Base-by-base conservation (phyloP, 2,329 filamentous ascomycete genomes). In the Venturiaceae sp. region DNA sequence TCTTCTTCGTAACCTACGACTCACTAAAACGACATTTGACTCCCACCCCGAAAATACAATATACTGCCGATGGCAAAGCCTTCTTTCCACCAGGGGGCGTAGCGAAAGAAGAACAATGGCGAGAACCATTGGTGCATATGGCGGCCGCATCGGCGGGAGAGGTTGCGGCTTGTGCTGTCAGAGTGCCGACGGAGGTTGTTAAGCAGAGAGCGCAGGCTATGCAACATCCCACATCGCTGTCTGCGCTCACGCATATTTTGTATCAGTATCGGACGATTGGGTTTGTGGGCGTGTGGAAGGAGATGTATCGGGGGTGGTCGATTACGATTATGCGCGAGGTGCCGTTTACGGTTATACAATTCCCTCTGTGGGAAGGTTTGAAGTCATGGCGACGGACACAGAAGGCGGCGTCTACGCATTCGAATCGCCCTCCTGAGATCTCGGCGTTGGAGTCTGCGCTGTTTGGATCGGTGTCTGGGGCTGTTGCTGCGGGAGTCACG, bases 1-100 rank as follows among this genome's bases (percentile, higher is more conserved):
- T 96, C 69, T 99, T 99, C 83, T 99, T 99, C 82, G 88, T 90
- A 70, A 94, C 90, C 56, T 96, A 96, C 78, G 92, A 96, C 74
- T 79, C 81, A 56, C 77, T 86, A 55, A 95, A 73, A 61, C 60
- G 60, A 16, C 41, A 32, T 34, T 36, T 53, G 21, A 23, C 39
- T 3, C 56, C 63, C 9, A 55, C 57, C 16, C 52, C 50, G 7
- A 32, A 41, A 41, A 57, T 57, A 19, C 53, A 46, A 14, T 39
- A 47, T 36, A 62, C 60, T 13, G 57, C 54, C 23, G 58, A 57
- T 54, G 60, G 60, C n/a, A 59, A 66, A 7, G 69, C 73, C 13
- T 69, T 66, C 50, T 60, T 55, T 4, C 62, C 64, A 16, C 55
- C 61, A 8, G 60, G 54, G 21, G 62, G 28, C 28, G 60, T 41